Base-by-base conservation (phyloP, 768 basidiomycete species). In the Pholiota microspora region DNA sequence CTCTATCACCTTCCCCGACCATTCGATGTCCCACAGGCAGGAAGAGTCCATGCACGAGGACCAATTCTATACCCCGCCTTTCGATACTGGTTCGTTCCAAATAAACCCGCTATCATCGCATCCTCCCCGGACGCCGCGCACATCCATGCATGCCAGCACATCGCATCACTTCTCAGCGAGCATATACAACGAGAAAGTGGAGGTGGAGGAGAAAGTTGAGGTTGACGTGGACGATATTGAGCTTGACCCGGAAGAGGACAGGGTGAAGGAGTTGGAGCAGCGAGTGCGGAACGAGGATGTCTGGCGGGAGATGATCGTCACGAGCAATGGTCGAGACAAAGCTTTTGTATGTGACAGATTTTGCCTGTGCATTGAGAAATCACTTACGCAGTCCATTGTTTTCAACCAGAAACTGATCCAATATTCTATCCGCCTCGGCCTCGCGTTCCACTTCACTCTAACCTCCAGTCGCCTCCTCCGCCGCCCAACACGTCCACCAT, bases 311-410 rank as follows among this genome's bases (percentile, higher is more conserved):
- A 82, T 93, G 67, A 73, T 93, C 50, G 77, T 84, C 62, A 86
- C 89, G 25, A 89, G 87, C 61, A 78, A 82, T 59, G 92, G 92
- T 48, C 78, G 92, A 61, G 92, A 94, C 70, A 94, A 94, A 73
- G 83, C 84, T 25, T 86, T 94, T 65, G 91, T 93, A 72, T 64
- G 89, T 79, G 36, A 0, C 18, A 23, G 44, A 2, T 21, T 27
- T 3, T 34, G 32, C 38, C 15, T 18, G 35, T 16, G 8, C 46
- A 15, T 46, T 12, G 29, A n/a, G 28, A 23, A 24, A 16, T 25
- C 29, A 24, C 55, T 51, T 31, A 49, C 23, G 34, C 13, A 48
- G 24, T 38, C 23, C n/a, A n/a, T n/a, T n/a, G n/a, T n/a, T 3
- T 51, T 18, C 13, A 2, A 34, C 40, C 48, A 93, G 91, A 94